Evolutionary conservation across 2,329 filamentous ascomycete species (phyloP), one percentile per base, ranked within the genome.

Genomic region (Mycogone perniciosa): DNA sequence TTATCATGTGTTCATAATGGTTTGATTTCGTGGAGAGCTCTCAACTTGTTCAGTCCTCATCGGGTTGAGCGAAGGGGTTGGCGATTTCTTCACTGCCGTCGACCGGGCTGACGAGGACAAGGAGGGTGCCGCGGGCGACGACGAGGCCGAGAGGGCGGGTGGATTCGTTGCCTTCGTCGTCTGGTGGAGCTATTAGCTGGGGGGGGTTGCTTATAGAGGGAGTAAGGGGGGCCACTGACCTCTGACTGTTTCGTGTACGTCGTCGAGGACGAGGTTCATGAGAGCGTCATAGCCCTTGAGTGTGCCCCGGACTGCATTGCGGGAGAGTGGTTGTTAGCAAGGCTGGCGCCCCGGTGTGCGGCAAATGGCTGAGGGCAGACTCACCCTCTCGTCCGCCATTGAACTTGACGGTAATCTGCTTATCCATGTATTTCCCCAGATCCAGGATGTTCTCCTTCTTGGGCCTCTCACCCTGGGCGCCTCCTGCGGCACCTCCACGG

Each of bases 401-500:
- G 70, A 99, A 97, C 73, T 97, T 97, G 67, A 99, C 91, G 7
- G 81, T 87, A 60, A 99, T 89, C 65, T 86, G 80, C 80, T 96
- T 95, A 71, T 99, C 90, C 86, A 96, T 90, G 71, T 97, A 99
- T 74, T 96, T 96, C 66, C 79, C 83, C 63, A 99, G 71, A 66
- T 99, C 92, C 48, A 99, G 81, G 62, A 99, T 99, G 69, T 96
- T 97, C 72, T 99, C 93, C 77, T 97, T 97, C 82, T 96, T 96
- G 54, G 90, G 89, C 62, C 85, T 82, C 71, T 95, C 88, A 59
- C 79, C 71, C 56, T 80, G 73, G 55, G 80, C 67, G 44, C 70
- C 70, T 47, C 71, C 68, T 37, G 72, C 66, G n/a, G 62, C 64
- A 35, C 64, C 67, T 48, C 64, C 70, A 52, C 67, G 63, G 34